phyloP scores from a whole-genome alignment of 2,329 filamentous ascomycete genomes.

The Botrytis deweyae region DNA sequence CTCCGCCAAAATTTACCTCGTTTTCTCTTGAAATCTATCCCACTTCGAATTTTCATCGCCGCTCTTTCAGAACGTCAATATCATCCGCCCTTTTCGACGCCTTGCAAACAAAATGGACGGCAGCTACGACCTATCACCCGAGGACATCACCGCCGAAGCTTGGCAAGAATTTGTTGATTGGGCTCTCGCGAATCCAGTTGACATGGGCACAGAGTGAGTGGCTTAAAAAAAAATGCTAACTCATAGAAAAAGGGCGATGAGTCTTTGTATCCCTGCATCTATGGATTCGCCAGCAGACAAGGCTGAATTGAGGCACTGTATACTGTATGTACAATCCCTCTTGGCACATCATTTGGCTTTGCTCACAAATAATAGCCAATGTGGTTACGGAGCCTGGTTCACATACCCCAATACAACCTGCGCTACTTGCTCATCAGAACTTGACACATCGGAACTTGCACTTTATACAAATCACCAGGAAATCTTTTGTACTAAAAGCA shows the following conservation, averaged over 20 bases:
- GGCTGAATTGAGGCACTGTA: background rate
- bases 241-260: constrained; percentile 18
- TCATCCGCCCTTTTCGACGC: background rate
- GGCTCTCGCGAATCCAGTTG: background rate
- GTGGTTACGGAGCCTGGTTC: fast-evolving
- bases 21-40: background rate
- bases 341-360: background rate
- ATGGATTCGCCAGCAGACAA: background rate
- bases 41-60: background rate
- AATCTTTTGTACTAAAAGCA: background rate
- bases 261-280: no score
- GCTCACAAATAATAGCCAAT: background rate
- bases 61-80: background rate
- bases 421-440: background rate
- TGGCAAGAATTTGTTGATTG: background rate
- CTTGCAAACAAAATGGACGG: constrained; percentile 6
- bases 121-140: background rate
- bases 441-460: background rate
- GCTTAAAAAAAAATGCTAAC: constrained; percentile 19
- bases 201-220: constrained; percentile 13
- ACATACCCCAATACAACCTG: background rate
- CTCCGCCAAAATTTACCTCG: background rate
- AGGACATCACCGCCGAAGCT: background rate
- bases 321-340: background rate
- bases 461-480: background rate